Base-by-base conservation (phyloP, 2,329 filamentous ascomycete genomes). In the Hypomyces rosellus region DNA sequence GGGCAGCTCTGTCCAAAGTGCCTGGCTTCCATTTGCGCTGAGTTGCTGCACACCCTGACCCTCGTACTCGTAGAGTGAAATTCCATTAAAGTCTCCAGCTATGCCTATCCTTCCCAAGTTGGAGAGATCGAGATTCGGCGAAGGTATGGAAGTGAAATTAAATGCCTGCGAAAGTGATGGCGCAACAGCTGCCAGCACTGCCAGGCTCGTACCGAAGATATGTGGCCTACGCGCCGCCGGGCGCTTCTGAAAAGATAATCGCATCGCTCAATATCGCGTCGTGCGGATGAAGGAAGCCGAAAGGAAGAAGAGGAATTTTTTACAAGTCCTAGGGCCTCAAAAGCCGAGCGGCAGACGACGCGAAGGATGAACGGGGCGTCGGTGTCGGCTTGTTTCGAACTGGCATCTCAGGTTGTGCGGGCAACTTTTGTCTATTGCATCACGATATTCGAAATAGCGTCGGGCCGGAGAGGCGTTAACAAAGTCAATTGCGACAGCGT, bases 41-140 rank as follows among this genome's bases (percentile, higher is more conserved):
- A 82, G 80, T 14, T 78, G 71, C 54, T 76, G 74, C 67, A 92
- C 82, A 52, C 76, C 84, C 66, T 99, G 92, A 55, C 86, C 88
- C 61, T 86, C 76, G 62, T 84, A 97, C 64, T 91, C 76, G 72
- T 93, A 97, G 37, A 96, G 74, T 12, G 93, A 96, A 61, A 97
- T 87, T 49, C 90, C 89, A 62, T 88, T 83, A 66, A 96, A 99
- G 69, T 96, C 85, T 60, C 93, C 93, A 1, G 84, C 86, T 52
- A 99, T 77, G 49, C 88, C 90, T 58, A 96, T 84, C 60, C 87
- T 82, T 51, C 93, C 93, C 34, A 99, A 74, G 51, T 83, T 74
- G 25, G 78, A 80, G 52, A 96, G 78, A 64, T 95, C 87, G 64
- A 99, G 80, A 61, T 91, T 84, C 50, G 87, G 74, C 13, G 81